Base-by-base conservation (phyloP, 768 basidiomycete genomes). In the Macrocybe gigantea region DNA sequence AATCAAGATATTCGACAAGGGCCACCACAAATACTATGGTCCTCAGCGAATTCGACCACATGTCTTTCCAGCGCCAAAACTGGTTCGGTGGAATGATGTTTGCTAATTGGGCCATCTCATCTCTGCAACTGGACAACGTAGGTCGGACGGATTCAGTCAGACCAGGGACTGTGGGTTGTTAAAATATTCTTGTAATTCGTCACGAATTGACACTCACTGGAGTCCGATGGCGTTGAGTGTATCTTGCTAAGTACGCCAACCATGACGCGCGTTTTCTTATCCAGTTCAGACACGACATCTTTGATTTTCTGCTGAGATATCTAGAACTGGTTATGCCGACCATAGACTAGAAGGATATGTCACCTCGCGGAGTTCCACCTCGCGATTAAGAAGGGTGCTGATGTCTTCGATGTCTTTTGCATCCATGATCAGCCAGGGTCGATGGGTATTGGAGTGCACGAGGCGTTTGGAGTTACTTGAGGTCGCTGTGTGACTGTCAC, bases 21-120 rank as follows among this genome's bases (percentile, higher is more conserved):
- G 82, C 77, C 1, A 79, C 80, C 36, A 78, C 73, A 56, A 85
- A 91, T 1, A 89, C 72, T 8, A 79, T 78, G 12, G 74, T 75
- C 48, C 88, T 74, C 34, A 90, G 61, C 3, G 85, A 82, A 56
- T 78, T 80, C 1, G 77, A 73, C 88, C 88, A 90, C 79, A 86
- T 79, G 22, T 89, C 86, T 60, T 85, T 88, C 85, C 85, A 91
- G 48, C 80, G 73, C 88, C 88, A 91, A 51, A 87, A 81, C 53
- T 89, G 85, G 54, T 85, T 79, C 31, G 70, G 71, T 30, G 88
- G 88, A 22, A 88, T 69, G 32, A 82, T 70, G 5, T 57, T 64
- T 5, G 80, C 81, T n/a, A 92, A 65, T 1, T 70, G 68, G 15
- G 68, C 65, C 7, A 62, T 74, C 6, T 69, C 74, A 13, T 73